phyloP scores from a whole-genome alignment of 2,329 filamentous ascomycete genomes.

The Aspergillus aculeatus region DNA sequence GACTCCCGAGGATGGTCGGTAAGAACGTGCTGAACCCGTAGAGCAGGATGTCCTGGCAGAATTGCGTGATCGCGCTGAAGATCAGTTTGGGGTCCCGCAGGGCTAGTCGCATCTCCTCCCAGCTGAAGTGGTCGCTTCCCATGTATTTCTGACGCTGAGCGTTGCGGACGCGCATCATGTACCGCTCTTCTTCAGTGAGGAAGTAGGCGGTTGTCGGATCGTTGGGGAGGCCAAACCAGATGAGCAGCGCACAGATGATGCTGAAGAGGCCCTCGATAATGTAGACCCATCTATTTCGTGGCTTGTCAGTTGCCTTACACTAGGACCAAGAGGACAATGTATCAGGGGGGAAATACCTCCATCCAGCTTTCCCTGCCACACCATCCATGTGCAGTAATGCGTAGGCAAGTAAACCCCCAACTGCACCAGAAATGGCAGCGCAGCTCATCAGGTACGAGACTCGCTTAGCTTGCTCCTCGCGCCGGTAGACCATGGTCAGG shows the following conservation, averaged over 20 bases:
- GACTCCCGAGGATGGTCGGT: conserved; percentile 54
- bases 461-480: conserved; percentile 43
- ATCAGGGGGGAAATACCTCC: conserved; percentile 40
- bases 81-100: conserved; percentile 54
- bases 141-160: conserved; percentile 50
- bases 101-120: conserved; percentile 51
- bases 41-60: conserved; percentile 53
- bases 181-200: conserved; percentile 49
- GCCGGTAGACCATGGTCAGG: conserved; percentile 42
- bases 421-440: conserved; percentile 40
- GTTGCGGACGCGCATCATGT: conserved; percentile 52
- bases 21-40: conserved; percentile 61
- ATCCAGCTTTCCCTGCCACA: conserved; percentile 45
- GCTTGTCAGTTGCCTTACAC: background rate
- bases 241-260: conserved; percentile 42
- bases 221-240: conserved; percentile 51
- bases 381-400: conserved; percentile 47
- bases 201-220: conserved; percentile 51
- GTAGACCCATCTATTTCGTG: conserved; percentile 42
- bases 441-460: conserved; percentile 44
- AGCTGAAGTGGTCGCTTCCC: conserved; percentile 52
- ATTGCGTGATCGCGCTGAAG: conserved; percentile 51
- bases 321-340: background rate
- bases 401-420: conserved; percentile 43
- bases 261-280: conserved; percentile 53